Evolutionary conservation across 306 rosid species (phyloP).

Genomic region (Herpetospermum pedunculosum): DNA sequence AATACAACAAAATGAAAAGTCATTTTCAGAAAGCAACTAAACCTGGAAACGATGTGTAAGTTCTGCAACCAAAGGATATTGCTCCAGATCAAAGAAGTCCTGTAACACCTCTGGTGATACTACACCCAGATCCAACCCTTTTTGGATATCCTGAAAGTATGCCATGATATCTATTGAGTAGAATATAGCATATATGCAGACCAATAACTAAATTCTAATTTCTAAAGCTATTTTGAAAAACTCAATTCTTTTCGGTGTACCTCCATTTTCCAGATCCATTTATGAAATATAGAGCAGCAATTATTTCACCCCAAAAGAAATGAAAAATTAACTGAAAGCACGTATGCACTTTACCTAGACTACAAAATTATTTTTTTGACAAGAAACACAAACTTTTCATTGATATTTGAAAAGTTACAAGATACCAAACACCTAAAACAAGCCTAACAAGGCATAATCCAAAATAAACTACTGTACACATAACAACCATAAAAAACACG

Average conservation of each 20-base stretch:
- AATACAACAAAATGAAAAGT: slow-evolving; percentile 3
- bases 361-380: neutral
- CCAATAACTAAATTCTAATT: neutral
- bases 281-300: neutral
- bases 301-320: neutral
- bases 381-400: neutral
- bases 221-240: neutral
- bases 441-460: neutral
- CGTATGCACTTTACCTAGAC: neutral
- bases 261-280: neutral
- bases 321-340: neutral
- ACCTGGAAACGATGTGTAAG: slow-evolving; percentile 92
- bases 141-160: slow-evolving; percentile 76
- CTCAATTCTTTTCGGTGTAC: neutral
- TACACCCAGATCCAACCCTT: slow-evolving; percentile 93
- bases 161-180: slow-evolving; percentile 11
- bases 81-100: slow-evolving; percentile 87
- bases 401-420: neutral
- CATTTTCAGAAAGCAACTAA: slow-evolving; percentile 11
- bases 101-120: slow-evolving; percentile 89
- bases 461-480: neutral
- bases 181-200: neutral
- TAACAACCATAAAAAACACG: neutral
- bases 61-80: slow-evolving; percentile 77
- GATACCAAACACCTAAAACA: neutral